A percentile compares a stretch with the other conserved stretches of the same genome.
phyloP scores from a whole-genome alignment of 768 basidiomycete genomes.

The Podaxis sp. region DNA sequence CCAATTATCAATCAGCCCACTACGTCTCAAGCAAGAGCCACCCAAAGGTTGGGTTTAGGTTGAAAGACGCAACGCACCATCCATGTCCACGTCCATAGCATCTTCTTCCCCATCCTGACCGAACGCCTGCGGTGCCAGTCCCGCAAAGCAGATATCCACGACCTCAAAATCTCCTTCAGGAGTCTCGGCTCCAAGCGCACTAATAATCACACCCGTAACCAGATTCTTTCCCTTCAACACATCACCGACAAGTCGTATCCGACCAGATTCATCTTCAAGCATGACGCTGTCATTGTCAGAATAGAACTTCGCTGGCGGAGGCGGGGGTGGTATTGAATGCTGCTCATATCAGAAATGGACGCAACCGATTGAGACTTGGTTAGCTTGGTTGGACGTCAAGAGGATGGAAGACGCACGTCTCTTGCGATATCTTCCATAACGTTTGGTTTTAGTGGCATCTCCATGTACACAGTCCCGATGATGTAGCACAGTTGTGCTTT shows the following conservation, averaged over 20 bases:
- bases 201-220: slow-evolving; percentile 91
- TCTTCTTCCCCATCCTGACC: slow-evolving; percentile 31
- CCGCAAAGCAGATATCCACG: slow-evolving; percentile 83
- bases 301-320: slow-evolving; percentile 69
- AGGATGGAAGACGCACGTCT: slow-evolving; percentile 52
- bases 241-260: slow-evolving; percentile 84
- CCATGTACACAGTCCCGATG: slow-evolving; percentile 95
- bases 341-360: slow-evolving; percentile 27
- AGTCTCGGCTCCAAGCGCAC: slow-evolving; percentile 89
- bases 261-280: slow-evolving; percentile 95
- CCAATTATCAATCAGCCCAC: background rate
- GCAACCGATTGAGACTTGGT: background rate
- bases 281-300: slow-evolving; percentile 79
- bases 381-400: background rate
- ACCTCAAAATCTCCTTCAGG: slow-evolving; percentile 91
- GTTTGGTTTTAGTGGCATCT: slow-evolving; percentile 98
- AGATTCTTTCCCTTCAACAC: slow-evolving; percentile 56
- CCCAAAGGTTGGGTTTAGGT: background rate
- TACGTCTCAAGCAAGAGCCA: slow-evolving; percentile 9
- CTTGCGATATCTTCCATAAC: slow-evolving; percentile 93
- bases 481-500: slow-evolving; percentile 87
- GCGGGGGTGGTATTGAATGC: slow-evolving; percentile 89
- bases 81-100: slow-evolving; percentile 70
- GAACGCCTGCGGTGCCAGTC: slow-evolving; percentile 65
- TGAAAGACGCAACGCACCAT: slow-evolving; percentile 42